These are phyloP conservation scores for Solanum clarkiae DNA, from an alignment of 257 asterid genomes.

Conservation along the genomic window DNA sequence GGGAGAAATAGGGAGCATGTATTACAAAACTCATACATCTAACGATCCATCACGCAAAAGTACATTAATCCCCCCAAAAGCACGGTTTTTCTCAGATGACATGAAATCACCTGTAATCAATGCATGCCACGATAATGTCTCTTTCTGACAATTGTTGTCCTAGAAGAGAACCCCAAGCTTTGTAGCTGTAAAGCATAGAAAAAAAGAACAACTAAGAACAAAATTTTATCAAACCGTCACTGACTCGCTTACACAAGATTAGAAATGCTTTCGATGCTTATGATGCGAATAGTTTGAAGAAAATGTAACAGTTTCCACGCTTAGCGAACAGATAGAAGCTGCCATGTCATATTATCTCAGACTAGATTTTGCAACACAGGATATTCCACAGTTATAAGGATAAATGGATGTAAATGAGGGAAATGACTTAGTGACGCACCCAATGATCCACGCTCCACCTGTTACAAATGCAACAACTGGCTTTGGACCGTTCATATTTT, in stretches of 20 bases:
- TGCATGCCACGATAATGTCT: slow-evolving; percentile 93
- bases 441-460: slow-evolving; percentile 99
- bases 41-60: not conserved
- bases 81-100: not conserved
- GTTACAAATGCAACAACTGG: slow-evolving; percentile 97
- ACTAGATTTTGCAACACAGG: not conserved
- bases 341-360: not conserved
- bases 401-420: not conserved
- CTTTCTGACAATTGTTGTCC: slow-evolving; percentile 89
- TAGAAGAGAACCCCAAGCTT: slow-evolving; percentile 99
- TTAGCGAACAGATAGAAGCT: not conserved
- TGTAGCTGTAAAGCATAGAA: slow-evolving; percentile 43
- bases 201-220: slow-evolving; percentile 6
- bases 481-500: slow-evolving; percentile 50
- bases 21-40: not conserved
- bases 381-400: not conserved
- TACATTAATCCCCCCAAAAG: not conserved
- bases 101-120: slow-evolving; percentile 72
- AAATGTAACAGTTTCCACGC: not conserved
- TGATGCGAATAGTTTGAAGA: not conserved
- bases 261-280: not conserved
- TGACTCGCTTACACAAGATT: not conserved
- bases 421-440: slow-evolving; percentile 31
- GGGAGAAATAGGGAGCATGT: not conserved
- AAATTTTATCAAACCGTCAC: not conserved